These are phyloP conservation scores for Tubosaeta brunneosetosa DNA, from an alignment of 768 basidiomycete genomes.

Conservation along the genomic window DNA sequence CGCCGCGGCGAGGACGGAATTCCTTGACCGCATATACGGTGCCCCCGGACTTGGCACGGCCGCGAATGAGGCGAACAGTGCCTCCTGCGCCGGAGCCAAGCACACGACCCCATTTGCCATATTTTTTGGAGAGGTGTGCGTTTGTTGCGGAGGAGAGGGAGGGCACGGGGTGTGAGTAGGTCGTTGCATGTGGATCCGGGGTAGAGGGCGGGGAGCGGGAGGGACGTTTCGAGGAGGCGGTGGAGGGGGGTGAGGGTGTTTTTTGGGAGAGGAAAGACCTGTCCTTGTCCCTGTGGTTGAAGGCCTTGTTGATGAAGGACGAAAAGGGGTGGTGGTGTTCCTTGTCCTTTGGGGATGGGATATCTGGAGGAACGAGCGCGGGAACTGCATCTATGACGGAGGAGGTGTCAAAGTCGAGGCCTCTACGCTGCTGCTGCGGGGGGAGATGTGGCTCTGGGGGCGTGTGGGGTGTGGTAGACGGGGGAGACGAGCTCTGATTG, in stretches of 20 bases:
- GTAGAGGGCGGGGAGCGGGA: conserved; percentile 26
- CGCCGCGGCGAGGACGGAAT: conserved; percentile 83
- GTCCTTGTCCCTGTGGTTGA: conserved; percentile 20
- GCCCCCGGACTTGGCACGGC: conserved; percentile 73
- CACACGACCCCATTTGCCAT: conserved; percentile 97
- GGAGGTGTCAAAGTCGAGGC: conserved; percentile 34
- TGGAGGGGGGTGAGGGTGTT: conserved; percentile 34
- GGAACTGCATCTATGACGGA: conserved; percentile 30
- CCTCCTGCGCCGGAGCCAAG: conserved; percentile 98
- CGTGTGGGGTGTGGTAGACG: conserved; percentile 21
- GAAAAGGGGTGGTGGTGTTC: conserved; percentile 28
- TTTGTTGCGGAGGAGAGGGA: conserved; percentile 81
- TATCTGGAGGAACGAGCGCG: conserved; percentile 17
- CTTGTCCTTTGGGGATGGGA: conserved; percentile 19
- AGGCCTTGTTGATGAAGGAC: conserved; percentile 33
- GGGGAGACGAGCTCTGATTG: conserved; percentile 25
- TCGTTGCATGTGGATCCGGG: conserved; percentile 20
- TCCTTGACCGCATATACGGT: conserved; percentile 95
- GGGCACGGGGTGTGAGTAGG: conserved; percentile 36
- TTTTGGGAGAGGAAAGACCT: conserved; percentile 9
- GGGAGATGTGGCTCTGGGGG: conserved; percentile 31
- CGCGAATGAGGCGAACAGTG: conserved; percentile 94
- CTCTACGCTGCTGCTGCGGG: conserved; percentile 34
- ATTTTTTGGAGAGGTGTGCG: conserved; percentile 95
- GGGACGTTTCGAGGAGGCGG: conserved; percentile 21